Evolutionary conservation across 768 basidiomycete genomes (phyloP).

Genomic region (Pisolithus tinctorius): DNA sequence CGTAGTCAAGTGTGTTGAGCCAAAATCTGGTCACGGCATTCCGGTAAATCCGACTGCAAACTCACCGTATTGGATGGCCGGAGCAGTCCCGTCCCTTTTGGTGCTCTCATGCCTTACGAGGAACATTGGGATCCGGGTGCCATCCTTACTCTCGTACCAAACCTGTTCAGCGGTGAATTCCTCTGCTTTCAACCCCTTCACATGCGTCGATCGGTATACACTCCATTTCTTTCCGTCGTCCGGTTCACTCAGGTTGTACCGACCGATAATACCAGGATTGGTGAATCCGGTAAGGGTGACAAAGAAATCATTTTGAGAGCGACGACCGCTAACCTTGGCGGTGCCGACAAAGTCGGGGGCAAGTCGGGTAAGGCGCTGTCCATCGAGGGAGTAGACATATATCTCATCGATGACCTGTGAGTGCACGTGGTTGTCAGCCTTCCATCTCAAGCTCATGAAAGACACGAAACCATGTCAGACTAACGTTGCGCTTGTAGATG

Average conservation of each 20-base stretch:
- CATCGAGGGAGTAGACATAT: conserved; percentile 57
- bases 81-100: conserved; percentile 64
- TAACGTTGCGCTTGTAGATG: conserved; percentile 66
- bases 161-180: conserved; percentile 73
- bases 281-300: conserved; percentile 62
- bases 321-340: conserved; percentile 42
- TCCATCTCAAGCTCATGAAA: neutral
- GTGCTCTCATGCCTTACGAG: conserved; percentile 71
- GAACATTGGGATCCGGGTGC: conserved; percentile 81
- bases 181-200: conserved; percentile 54
- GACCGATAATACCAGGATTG: conserved; percentile 58
- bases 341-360: conserved; percentile 65
- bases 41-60: neutral
- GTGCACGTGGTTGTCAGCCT: neutral
- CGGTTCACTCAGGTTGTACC: conserved; percentile 46
- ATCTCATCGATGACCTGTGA: conserved; percentile 71
- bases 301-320: conserved; percentile 57
- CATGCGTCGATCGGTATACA: conserved; percentile 49
- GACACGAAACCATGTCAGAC: conserved; percentile 14
- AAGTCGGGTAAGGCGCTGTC: conserved; percentile 47
- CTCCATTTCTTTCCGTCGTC: conserved; percentile 44
- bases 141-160: conserved; percentile 76
- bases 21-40: neutral
- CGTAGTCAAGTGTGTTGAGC: neutral
- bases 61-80: conserved; percentile 71